Evolutionary conservation across 805 yeast species (phyloP), one percentile per base, ranked within the genome.

Genomic region (Diddensiella santjacobensis): DNA sequence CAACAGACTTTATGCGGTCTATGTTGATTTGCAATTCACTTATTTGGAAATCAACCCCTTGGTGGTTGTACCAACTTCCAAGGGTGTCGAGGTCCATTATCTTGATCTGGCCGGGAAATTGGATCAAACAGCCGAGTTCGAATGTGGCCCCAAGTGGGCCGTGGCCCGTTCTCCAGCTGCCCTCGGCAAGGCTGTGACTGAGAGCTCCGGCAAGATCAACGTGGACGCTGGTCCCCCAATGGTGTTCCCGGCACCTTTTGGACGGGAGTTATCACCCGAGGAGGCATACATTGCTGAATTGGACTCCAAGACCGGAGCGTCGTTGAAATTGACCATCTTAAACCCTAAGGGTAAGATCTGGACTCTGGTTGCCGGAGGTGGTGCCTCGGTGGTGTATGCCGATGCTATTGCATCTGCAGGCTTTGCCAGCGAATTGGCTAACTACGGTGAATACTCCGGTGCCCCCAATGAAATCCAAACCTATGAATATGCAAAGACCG

Each of bases 101-200:
- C 67, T 71, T n/a, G 75, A 71, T 53, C 61, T 71, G 42, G 75
- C 75, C 26, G 75, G 75, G 40, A 72, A 72, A 67, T 65, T 71
- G 50, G 75, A 71, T 56, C 75, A 71, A 57, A 71, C 75, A 22
- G 75, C 75, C 40, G 75, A 71, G 61, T 71, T 71, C 53, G 75
- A 71, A 61, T 71, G 75, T 52, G 75, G 75, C 30, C 71, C 75
- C 50, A 71, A 71, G 58, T 71, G 75, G 75, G 75, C 75, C 33
- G 55, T 62, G n/a, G 74, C 76, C 4, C 70, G 75, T 44, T 62
- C 75, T 15, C 70, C 73, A 37, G 63, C 67, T 42, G 65, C 68
- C 10, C 63, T 71, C 22, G 75, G 75, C 41, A 54, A 58, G 54
- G 56, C 50, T 20, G 58, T 60, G 31, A 45, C 44, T 30, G 53